Percentiles rank a stretch among this genome's conserved stretches.
phyloP scores from a whole-genome alignment of 1,284 basidiomycete species.

The Phellinidium pouzarii region DNA sequence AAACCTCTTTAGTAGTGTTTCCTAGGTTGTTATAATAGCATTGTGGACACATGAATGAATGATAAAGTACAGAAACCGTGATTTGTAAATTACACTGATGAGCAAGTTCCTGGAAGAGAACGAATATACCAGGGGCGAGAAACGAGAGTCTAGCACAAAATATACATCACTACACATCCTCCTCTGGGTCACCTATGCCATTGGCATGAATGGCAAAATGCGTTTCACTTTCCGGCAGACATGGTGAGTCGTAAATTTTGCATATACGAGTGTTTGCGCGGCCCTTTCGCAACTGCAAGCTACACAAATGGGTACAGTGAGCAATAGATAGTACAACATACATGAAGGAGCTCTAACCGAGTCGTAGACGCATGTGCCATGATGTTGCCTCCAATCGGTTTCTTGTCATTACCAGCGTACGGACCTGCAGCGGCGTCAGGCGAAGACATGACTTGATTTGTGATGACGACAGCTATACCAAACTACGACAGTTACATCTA shows the following conservation, averaged over 20 bases:
- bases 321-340: not conserved
- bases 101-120: not conserved
- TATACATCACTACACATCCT: constrained; percentile 46
- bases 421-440: constrained; percentile 91
- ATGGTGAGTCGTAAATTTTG: constrained; percentile 97
- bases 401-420: constrained; percentile 89
- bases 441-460: constrained; percentile 98
- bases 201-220: constrained; percentile 89
- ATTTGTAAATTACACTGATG: not conserved
- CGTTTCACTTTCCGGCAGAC: constrained; percentile 94
- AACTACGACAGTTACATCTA: constrained; percentile 49
- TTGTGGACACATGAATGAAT: not conserved
- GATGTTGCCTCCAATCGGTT: constrained; percentile 96
- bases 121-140: not conserved
- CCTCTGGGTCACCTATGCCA: constrained; percentile 89
- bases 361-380: constrained; percentile 96
- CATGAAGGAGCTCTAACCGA: constrained; percentile 39
- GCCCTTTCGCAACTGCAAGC: constrained; percentile 89
- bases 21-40: too few relatives aligned
- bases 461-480: constrained; percentile 95
- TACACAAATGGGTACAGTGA: constrained; percentile 26
- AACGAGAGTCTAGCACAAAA: too few relatives aligned
- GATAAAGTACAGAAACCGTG: not conserved
- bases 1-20: too few relatives aligned
- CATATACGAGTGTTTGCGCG: constrained; percentile 91